phyloP scores from a whole-genome alignment of 2,329 filamentous ascomycete genomes.

The Xylaria sp. region DNA sequence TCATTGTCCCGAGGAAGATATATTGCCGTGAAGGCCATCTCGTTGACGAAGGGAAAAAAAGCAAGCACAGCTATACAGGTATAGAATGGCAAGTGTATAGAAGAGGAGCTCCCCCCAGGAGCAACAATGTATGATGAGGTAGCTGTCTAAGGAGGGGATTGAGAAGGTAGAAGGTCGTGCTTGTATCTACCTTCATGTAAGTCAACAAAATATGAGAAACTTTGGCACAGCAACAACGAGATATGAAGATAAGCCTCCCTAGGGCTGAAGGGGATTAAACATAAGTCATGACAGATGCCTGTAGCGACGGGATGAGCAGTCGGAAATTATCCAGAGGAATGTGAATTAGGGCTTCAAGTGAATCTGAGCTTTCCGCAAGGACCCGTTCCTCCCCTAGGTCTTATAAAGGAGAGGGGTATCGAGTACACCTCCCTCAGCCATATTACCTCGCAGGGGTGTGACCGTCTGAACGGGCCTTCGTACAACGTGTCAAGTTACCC shows the following conservation, averaged over 20 bases:
- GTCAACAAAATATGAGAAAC: conserved; percentile 49
- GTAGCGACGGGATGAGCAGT: conserved; percentile 44
- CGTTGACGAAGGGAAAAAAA: conserved; percentile 34
- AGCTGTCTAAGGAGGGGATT: conserved; percentile 34
- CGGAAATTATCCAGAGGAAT: conserved; percentile 46
- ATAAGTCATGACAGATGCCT: conserved; percentile 44
- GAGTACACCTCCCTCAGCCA: conserved; percentile 35
- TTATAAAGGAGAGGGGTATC: conserved; percentile 44
- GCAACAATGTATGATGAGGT: conserved; percentile 36
- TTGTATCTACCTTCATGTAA: conserved; percentile 46
- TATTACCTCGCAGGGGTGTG: conserved; percentile 33
- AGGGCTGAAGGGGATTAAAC: conserved; percentile 44
- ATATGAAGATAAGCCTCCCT: conserved; percentile 46
- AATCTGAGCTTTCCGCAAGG: conserved; percentile 37
- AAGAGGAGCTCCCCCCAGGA: conserved; percentile 34
- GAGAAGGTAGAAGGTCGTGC: conserved; percentile 35
- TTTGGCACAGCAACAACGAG: conserved; percentile 49
- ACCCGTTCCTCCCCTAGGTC: conserved; percentile 47
- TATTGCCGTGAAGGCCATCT: conserved; percentile 49
- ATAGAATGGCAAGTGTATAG: conserved; percentile 31
- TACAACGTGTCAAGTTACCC: conserved; percentile 38
- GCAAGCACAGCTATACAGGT: conserved; percentile 36
- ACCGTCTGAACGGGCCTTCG: conserved; percentile 31
- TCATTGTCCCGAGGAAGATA: conserved; percentile 50
- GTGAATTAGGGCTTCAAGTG: conserved; percentile 45